Conservation (phyloP, 352 stramenopile species). For the Pythium rhizo-oryzae region DNA sequence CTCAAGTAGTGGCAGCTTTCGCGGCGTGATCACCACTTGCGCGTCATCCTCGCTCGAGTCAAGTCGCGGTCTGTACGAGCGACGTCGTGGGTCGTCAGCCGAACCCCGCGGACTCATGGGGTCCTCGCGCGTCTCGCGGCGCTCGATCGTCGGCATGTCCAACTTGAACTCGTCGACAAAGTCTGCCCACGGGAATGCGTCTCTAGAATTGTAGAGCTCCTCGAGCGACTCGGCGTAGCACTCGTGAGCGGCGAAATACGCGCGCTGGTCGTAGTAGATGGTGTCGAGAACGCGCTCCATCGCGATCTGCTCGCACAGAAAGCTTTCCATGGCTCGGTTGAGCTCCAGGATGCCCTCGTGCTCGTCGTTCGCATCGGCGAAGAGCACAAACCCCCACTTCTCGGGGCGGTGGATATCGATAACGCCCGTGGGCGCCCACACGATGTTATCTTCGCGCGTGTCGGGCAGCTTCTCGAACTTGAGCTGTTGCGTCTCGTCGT, state of each 20-base stretch:
- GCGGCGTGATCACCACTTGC: background rate
- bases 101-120: background rate
- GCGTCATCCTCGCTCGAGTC: constrained; percentile 33
- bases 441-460: constrained; percentile 67
- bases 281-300: constrained; percentile 65
- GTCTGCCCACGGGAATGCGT: constrained; percentile 34
- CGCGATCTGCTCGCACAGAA: constrained; percentile 51
- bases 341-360: constrained; percentile 45
- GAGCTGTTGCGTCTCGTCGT: constrained; percentile 49
- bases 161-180: constrained; percentile 41
- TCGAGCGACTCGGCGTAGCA: constrained; percentile 48
- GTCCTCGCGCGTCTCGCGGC: constrained; percentile 1
- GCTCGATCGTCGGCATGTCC: constrained; percentile 35
- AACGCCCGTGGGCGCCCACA: constrained; percentile 71
- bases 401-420: constrained; percentile 81
- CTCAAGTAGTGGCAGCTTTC: constrained; percentile 4
- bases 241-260: constrained; percentile 42
- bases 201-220: constrained; percentile 36
- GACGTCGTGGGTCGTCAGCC: constrained; percentile 6
- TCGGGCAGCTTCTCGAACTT: constrained; percentile 57
- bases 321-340: constrained; percentile 33
- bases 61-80: constrained; percentile 30
- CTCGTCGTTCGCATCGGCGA: constrained; percentile 49
- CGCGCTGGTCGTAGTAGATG: constrained; percentile 72
- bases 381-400: constrained; percentile 72